Conservation (phyloP, 371 early-diverging fungal species). For the Rhizopus arrhizus region DNA sequence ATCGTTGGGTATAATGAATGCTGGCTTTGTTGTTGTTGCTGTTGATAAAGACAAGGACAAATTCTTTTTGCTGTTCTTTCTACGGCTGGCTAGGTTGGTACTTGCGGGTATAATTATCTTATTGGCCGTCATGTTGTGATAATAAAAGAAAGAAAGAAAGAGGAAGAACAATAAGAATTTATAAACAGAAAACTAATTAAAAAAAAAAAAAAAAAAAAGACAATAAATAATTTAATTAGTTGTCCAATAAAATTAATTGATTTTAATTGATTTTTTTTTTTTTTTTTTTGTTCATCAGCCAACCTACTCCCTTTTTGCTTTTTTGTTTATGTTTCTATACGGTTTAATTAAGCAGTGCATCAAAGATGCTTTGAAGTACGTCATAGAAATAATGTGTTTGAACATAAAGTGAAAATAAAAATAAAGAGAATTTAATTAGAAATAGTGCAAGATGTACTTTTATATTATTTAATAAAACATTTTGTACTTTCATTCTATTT, state of each 20-base stretch:
- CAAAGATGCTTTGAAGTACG: neutral
- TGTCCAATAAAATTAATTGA: constrained; percentile 2
- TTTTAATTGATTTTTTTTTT: constrained; percentile 1
- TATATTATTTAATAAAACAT: too few species aligned
- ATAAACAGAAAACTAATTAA: neutral
- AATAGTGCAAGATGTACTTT: too few species aligned
- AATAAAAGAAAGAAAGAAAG: constrained; percentile 4
- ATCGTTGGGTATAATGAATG: constrained; percentile 18
- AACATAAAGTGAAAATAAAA: too few species aligned
- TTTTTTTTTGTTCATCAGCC: neutral
- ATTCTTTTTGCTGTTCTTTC: constrained; percentile 39
- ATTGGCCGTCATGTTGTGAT: constrained; percentile 14
- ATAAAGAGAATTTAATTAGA: too few species aligned
- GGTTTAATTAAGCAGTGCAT: constrained; percentile 2
- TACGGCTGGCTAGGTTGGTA: constrained; percentile 27
- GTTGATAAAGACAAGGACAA: constrained; percentile 35
- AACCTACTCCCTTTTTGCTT: neutral
- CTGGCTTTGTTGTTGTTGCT: constrained; percentile 15
- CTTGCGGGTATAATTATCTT: constrained; percentile 21
- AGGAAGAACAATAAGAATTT: constrained; percentile 8
- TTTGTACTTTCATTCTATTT: too few species aligned
- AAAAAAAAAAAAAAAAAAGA: neutral
- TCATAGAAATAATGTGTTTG: too few species aligned
- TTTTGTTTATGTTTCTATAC: neutral
- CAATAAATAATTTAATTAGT: constrained; percentile 1